These are phyloP conservation scores for Eimeria maxima DNA, from an alignment of 169 alveolate genomes.

Conservation along the genomic window DNA sequence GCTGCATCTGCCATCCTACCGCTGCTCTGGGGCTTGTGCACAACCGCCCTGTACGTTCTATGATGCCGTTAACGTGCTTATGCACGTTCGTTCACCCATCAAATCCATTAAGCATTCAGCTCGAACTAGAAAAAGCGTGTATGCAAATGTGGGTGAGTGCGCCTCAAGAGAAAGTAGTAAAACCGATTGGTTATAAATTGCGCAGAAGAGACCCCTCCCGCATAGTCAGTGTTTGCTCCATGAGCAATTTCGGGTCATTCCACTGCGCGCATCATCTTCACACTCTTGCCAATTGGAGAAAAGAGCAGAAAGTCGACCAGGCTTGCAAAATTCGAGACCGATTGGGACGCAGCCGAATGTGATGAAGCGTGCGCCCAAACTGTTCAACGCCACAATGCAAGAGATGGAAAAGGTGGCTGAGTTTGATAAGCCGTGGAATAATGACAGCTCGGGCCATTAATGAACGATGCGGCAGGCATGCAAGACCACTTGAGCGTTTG, in stretches of 20 bases:
- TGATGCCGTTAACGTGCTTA: neutral
- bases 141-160: neutral
- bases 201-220: slow-evolving; percentile 34
- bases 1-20: neutral
- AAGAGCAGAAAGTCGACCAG: slow-evolving; percentile 28
- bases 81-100: neutral
- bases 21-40: neutral
- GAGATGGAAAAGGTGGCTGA: slow-evolving; percentile 32
- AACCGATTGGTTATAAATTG: slow-evolving; percentile 34
- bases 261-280: slow-evolving; percentile 1
- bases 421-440: neutral
- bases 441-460: neutral
- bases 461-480: neutral
- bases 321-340: neutral
- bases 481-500: neutral
- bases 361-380: slow-evolving; percentile 10
- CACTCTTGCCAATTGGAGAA: slow-evolving; percentile 37
- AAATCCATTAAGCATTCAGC: neutral
- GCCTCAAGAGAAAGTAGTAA: slow-evolving; percentile 21
- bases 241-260: slow-evolving; percentile 28
- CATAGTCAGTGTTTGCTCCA: slow-evolving; percentile 44
- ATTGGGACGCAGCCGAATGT: slow-evolving; percentile 8
- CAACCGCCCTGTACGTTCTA: neutral
- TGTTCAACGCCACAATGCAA: neutral
- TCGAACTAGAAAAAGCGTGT: neutral